These are phyloP conservation scores for Passiflora organensis DNA, from an alignment of 345 rosid genomes.

Conservation along the genomic window DNA sequence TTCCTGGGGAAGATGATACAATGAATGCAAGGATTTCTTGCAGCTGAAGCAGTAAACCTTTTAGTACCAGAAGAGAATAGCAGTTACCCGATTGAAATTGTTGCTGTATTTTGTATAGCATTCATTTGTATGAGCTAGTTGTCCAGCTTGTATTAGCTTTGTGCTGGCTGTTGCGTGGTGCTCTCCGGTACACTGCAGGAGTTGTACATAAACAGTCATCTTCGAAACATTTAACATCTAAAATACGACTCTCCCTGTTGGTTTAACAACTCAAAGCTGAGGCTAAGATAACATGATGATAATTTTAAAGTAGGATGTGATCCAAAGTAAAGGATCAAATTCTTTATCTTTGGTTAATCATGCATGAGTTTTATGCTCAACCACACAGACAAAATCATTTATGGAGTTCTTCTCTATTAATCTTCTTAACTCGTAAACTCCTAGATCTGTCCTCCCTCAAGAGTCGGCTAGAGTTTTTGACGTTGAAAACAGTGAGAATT, in stretches of 20 bases:
- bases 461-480: too few species aligned
- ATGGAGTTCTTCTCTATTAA: too few species aligned
- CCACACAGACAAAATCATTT: not conserved
- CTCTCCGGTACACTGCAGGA: not conserved
- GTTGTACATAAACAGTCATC: not conserved
- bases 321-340: not conserved
- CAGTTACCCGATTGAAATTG: not conserved
- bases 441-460: too few species aligned
- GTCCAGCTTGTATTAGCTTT: conserved; percentile 6
- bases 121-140: not conserved
- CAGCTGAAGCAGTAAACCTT: not conserved
- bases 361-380: not conserved
- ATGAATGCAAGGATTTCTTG: not conserved
- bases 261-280: not conserved
- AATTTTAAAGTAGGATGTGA: not conserved
- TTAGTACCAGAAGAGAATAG: not conserved
- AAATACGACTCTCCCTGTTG: not conserved
- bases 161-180: not conserved
- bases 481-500: too few species aligned
- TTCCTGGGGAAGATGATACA: not conserved
- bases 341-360: not conserved
- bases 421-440: too few species aligned
- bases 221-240: not conserved
- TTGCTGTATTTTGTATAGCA: conserved; percentile 1
- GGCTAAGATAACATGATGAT: not conserved